Evolutionary conservation across 2,329 filamentous ascomycete species (phyloP).

Genomic region (Escovopsis weberi): DNA sequence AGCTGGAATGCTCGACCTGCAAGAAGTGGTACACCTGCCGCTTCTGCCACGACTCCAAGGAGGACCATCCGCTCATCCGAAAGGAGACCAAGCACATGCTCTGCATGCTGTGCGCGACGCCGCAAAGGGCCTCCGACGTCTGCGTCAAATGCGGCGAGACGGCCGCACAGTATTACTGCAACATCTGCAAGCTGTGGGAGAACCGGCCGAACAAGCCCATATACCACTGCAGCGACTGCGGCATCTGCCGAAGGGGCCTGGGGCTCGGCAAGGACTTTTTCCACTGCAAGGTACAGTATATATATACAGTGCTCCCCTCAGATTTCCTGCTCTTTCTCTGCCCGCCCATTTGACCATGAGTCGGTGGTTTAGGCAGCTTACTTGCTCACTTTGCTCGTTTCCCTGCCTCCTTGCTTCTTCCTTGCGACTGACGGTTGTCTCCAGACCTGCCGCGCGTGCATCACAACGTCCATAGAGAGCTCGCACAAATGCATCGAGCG

Average conservation of each 20-base stretch:
- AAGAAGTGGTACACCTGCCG: constrained; percentile 88
- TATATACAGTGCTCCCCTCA: too few species aligned
- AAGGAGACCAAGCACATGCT: constrained; percentile 88
- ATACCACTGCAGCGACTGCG: constrained; percentile 92
- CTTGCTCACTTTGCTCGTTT: background rate
- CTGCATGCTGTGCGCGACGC: constrained; percentile 84
- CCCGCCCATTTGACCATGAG: background rate
- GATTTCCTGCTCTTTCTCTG: too few species aligned
- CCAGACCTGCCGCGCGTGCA: constrained; percentile 83
- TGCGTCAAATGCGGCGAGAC: constrained; percentile 65
- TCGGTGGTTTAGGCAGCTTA: background rate
- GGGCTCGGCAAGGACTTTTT: constrained; percentile 94
- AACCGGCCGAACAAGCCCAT: constrained; percentile 82
- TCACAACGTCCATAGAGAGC: constrained; percentile 70
- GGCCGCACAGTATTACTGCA: constrained; percentile 82
- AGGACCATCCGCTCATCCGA: constrained; percentile 67
- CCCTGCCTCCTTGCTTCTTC: too few species aligned
- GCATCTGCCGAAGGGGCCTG: constrained; percentile 81
- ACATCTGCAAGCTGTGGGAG: constrained; percentile 93
- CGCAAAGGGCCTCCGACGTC: constrained; percentile 65
- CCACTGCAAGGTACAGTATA: constrained; percentile 68
- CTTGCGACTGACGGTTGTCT: background rate
- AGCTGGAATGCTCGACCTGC: constrained; percentile 84
- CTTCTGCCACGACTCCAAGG: constrained; percentile 76
- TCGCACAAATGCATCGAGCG: constrained; percentile 90